Conservation (phyloP, 2,329 filamentous ascomycete species). For the Penicillium griseofulvum region DNA sequence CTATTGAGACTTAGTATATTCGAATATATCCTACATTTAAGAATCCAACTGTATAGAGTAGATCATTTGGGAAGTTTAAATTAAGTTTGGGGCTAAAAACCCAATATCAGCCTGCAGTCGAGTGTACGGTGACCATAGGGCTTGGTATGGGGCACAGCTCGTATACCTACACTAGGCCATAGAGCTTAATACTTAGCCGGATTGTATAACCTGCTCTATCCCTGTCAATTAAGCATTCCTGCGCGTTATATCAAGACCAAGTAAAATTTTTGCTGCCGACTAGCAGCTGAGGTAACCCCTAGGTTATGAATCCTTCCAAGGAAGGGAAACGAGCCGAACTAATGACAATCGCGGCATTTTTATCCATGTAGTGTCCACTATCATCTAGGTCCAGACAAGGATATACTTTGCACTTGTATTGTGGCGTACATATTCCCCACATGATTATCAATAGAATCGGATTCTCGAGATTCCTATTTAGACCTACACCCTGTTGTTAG, state of each 20-base stretch:
- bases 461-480: background rate
- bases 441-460: slow-evolving; percentile 1
- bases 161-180: background rate
- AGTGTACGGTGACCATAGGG: background rate
- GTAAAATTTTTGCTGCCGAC: no score
- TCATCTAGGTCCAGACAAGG: background rate
- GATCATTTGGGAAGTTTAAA: background rate
- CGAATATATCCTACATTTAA: background rate
- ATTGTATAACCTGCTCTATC: background rate
- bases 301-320: no score
- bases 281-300: background rate
- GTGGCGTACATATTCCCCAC: background rate
- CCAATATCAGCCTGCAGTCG: background rate
- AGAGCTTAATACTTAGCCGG: background rate
- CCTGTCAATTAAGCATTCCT: background rate
- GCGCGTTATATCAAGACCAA: background rate
- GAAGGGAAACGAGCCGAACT: background rate
- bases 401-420: background rate
- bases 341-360: background rate
- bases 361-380: background rate
- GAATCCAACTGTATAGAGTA: background rate
- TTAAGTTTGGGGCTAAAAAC: background rate
- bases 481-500: background rate
- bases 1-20: background rate
- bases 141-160: background rate